phyloP scores from a whole-genome alignment of 1,139 yeast genomes.

The Suhomyces wounanorum region DNA sequence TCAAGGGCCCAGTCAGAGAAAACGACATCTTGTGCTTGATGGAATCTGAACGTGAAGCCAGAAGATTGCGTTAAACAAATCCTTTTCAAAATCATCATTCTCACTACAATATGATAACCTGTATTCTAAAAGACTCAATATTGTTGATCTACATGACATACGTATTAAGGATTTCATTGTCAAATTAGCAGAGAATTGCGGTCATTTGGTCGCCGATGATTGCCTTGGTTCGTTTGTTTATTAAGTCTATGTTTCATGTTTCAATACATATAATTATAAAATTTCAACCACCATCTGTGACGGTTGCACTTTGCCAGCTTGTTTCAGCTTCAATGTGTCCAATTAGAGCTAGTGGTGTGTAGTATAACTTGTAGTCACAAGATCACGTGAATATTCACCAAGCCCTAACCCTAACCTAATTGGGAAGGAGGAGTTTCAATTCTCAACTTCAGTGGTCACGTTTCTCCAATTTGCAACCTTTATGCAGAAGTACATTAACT shows the following conservation, averaged over 20 bases:
- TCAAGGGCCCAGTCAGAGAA: constrained; percentile 99
- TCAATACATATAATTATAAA: constrained; percentile 17
- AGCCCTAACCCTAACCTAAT: constrained; percentile 20
- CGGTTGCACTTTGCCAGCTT: neutral
- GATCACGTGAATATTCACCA: constrained; percentile 15
- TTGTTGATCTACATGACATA: constrained; percentile 13
- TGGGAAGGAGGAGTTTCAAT: constrained; percentile 4
- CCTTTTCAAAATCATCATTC: constrained; percentile 11
- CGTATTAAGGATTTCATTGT: constrained; percentile 7
- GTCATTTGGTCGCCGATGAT: constrained; percentile 6
- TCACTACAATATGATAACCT: constrained; percentile 12
- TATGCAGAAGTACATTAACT: no score
- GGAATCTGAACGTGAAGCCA: constrained; percentile 99
- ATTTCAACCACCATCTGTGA: neutral
- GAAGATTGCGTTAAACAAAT: constrained; percentile 54
- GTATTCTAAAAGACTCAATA: constrained; percentile 11
- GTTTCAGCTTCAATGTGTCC: neutral
- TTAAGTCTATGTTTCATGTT: constrained; percentile 14
- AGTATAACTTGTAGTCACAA: neutral
- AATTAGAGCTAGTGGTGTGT: neutral
- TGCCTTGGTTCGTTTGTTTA: constrained; percentile 10
- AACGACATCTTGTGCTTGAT: constrained; percentile 97
- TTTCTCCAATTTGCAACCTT: neutral
- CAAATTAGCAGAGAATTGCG: constrained; percentile 9
- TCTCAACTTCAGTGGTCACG: neutral